A percentile compares a stretch with the other conserved stretches of the same genome.
Evolutionary conservation across 2,329 filamentous ascomycete species (phyloP).

Genomic region (Monilinia vaccinii-corymbosi): DNA sequence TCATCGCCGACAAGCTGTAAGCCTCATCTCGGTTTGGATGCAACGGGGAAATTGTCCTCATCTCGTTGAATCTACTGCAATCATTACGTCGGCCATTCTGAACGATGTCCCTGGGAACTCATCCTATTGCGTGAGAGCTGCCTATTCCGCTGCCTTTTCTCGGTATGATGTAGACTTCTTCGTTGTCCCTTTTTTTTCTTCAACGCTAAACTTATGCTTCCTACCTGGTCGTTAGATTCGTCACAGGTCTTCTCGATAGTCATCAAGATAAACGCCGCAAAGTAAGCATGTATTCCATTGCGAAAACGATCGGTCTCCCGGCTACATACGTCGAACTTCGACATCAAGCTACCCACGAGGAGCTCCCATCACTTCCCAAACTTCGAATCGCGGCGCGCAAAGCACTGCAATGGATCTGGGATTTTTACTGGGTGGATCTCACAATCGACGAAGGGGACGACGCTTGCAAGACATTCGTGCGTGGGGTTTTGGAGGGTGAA

Average conservation of each 20-base stretch:
- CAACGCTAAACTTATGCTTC: not conserved
- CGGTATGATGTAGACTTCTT: constrained; percentile 41
- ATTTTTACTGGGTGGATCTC: constrained; percentile 67
- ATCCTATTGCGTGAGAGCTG: constrained; percentile 52
- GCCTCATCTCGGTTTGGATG: constrained; percentile 58
- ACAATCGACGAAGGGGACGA: constrained; percentile 14
- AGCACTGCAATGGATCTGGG: constrained; percentile 79
- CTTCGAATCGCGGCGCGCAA: constrained; percentile 60
- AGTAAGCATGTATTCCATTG: constrained; percentile 64
- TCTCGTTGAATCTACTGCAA: constrained; percentile 68
- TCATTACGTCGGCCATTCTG: constrained; percentile 60
- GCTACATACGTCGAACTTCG: constrained; percentile 80
- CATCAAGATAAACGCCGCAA: constrained; percentile 59
- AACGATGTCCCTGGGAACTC: constrained; percentile 41
- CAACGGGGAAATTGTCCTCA: constrained; percentile 67
- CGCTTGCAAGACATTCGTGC: constrained; percentile 21
- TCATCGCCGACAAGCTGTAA: constrained; percentile 42
- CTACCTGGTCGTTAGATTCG: constrained; percentile 46
- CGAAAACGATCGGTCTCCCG: constrained; percentile 58
- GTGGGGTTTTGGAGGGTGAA: constrained; percentile 20
- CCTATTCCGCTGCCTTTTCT: constrained; percentile 68
- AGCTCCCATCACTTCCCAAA: constrained; percentile 66
- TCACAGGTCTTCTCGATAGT: constrained; percentile 70
- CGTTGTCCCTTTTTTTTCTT: not conserved
- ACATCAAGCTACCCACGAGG: constrained; percentile 85